Percentiles rank a stretch among this genome's conserved stretches.
phyloP scores from a whole-genome alignment of 2,329 filamentous ascomycete genomes.

The Cladosporium colombiae region DNA sequence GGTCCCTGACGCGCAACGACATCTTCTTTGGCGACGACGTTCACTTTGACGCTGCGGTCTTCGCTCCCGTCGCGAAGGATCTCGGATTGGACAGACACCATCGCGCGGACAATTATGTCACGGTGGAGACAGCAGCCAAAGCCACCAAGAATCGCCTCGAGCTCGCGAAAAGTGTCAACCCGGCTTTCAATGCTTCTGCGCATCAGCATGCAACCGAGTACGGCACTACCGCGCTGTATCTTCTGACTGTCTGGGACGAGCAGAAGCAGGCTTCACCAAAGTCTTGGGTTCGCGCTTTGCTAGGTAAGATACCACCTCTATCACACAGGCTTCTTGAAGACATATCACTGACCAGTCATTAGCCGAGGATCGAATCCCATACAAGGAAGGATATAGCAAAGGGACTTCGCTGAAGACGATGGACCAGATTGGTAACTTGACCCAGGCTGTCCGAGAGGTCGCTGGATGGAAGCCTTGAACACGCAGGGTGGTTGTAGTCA shows the following conservation, averaged over 20 bases:
- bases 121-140: not conserved
- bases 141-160: not conserved
- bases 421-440: not conserved
- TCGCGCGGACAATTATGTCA: not conserved
- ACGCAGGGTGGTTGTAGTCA: not conserved
- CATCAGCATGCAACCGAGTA: not conserved
- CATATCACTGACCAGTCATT: not conserved
- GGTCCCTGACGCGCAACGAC: slow-evolving; percentile 38
- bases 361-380: not conserved
- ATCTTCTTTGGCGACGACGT: slow-evolving; percentile 39
- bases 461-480: not conserved
- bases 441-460: not conserved
- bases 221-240: not conserved
- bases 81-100: not conserved
- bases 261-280: not conserved
- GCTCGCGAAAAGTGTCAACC: not conserved
- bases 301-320: not conserved
- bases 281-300: not conserved
- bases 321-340: not conserved
- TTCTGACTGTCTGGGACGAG: not conserved
- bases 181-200: not conserved
- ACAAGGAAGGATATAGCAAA: not conserved
- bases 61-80: not conserved
- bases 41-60: slow-evolving; percentile 29
- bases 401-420: not conserved